Evolutionary conservation across 208 protist genomes (phyloP).

Genomic region (Wallacemonas rigidus): DNA sequence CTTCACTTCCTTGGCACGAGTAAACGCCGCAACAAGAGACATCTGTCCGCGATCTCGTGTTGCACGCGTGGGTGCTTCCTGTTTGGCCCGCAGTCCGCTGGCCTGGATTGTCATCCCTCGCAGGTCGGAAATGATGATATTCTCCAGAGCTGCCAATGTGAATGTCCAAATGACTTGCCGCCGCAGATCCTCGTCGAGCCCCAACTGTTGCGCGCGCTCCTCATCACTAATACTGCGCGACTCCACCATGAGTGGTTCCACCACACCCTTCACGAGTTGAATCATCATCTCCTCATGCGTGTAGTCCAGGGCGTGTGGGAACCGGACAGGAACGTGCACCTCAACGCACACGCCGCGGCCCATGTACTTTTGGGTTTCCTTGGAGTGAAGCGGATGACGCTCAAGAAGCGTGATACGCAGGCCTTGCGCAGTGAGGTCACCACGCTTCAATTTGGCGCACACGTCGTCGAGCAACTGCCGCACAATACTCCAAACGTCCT

Average conservation of each 20-base stretch:
- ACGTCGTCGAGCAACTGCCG: slow-evolving; percentile 72
- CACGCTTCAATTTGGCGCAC: slow-evolving; percentile 69
- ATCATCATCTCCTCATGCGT: slow-evolving; percentile 51
- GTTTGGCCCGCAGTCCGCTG: slow-evolving; percentile 42
- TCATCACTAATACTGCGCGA: slow-evolving; percentile 47
- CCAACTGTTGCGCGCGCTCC: slow-evolving; percentile 48
- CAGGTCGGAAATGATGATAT: slow-evolving; percentile 79
- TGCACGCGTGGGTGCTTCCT: slow-evolving; percentile 8
- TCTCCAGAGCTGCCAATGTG: slow-evolving; percentile 31
- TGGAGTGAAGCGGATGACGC: slow-evolving; percentile 77
- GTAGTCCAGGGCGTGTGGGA: slow-evolving; percentile 45
- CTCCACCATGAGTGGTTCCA: slow-evolving; percentile 57
- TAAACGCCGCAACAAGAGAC: slow-evolving; percentile 62
- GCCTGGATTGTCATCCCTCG: slow-evolving; percentile 86
- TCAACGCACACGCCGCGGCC: slow-evolving; percentile 83
- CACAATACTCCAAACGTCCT: slow-evolving; percentile 73
- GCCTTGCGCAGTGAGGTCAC: slow-evolving; percentile 29
- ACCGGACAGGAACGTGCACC: slow-evolving; percentile 64
- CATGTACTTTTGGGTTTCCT: slow-evolving; percentile 85
- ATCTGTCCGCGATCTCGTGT: slow-evolving; percentile 42
- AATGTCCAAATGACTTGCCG: slow-evolving; percentile 59
- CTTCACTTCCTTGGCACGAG: slow-evolving; percentile 11
- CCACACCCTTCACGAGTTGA: slow-evolving; percentile 25
- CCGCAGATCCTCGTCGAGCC: slow-evolving; percentile 28
- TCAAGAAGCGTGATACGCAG: slow-evolving; percentile 80